phyloP scores from a whole-genome alignment of 192 early-diverging fungal species.

The Jimgerdemannia flammicorona region DNA sequence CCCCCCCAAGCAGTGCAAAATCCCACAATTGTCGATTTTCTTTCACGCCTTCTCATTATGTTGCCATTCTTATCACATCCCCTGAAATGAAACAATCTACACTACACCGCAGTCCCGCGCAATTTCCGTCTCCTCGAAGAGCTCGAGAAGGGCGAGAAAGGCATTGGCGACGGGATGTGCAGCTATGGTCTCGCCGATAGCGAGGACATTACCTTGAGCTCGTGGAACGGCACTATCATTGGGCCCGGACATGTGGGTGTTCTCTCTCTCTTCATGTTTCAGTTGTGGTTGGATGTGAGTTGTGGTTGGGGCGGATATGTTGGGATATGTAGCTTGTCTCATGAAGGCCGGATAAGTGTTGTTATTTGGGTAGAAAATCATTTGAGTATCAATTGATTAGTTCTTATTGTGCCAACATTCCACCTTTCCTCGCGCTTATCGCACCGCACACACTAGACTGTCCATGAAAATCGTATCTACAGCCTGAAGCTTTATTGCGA shows the following conservation, averaged over 20 bases:
- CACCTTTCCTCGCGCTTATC: no score
- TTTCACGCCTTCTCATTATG: no score
- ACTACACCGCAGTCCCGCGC: slow-evolving; percentile 72
- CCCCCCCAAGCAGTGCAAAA: no score
- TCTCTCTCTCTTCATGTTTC: no score
- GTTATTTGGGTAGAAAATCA: no score
- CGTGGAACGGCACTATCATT: slow-evolving; percentile 96
- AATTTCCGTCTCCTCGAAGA: slow-evolving; percentile 97
- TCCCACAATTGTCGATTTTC: no score
- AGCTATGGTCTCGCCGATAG: slow-evolving; percentile 87
- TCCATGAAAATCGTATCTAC: slow-evolving; percentile 98
- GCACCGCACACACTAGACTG: slow-evolving; percentile 48
- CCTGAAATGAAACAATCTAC: no score
- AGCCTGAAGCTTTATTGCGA: slow-evolving; percentile 81
- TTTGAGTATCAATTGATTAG: no score
- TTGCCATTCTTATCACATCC: no score
- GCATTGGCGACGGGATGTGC: slow-evolving; percentile 88
- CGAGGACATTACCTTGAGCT: slow-evolving; percentile 76
- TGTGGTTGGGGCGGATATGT: background rate
- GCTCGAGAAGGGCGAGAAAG: slow-evolving; percentile 97
- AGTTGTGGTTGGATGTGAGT: no score
- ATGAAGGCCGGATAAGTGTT: no score
- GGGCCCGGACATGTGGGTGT: slow-evolving; percentile 72
- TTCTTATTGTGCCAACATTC: no score
- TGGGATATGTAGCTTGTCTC: background rate